Percentiles rank a stretch among this genome's conserved stretches.
Conservation (phyloP, 2,329 filamentous ascomycete genomes). For the Epichloe brachyelytri region DNA sequence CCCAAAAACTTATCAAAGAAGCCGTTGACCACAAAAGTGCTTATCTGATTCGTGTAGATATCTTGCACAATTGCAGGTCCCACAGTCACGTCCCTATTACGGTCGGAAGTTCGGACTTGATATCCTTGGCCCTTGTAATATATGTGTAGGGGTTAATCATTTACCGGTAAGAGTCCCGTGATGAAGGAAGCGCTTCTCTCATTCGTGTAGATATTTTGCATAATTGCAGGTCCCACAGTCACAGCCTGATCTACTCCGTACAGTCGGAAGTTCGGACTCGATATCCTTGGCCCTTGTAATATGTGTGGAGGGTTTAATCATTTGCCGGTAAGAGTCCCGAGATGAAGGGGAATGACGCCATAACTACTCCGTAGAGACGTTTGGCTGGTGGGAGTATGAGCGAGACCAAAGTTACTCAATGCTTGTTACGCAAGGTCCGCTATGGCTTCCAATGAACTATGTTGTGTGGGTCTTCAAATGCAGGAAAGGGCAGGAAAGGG, state of each 20-base stretch:
- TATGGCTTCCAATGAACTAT: not conserved
- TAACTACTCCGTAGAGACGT: constrained; percentile 10
- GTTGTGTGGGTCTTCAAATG: not conserved
- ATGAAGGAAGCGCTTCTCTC: too few relatives aligned
- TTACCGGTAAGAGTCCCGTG: too few relatives aligned
- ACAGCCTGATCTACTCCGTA: constrained; percentile 20
- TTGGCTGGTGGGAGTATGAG: not conserved
- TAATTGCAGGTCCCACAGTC: constrained; percentile 38
- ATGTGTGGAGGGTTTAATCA: constrained; percentile 43
- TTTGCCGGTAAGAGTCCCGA: constrained; percentile 45
- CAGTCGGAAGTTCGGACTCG: constrained; percentile 23
- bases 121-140: too few relatives aligned
- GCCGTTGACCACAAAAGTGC: too few relatives aligned
- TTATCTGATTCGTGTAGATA: too few relatives aligned
- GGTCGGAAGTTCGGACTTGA: too few relatives aligned
- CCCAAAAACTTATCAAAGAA: too few relatives aligned
- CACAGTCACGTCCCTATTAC: too few relatives aligned
- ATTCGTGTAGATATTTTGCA: too few relatives aligned
- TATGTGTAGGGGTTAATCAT: too few relatives aligned
- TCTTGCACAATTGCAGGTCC: constrained; percentile 16
- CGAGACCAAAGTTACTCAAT: not conserved
- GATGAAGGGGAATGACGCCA: constrained; percentile 42
- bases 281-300: constrained; percentile 29
- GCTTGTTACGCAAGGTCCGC: not conserved
- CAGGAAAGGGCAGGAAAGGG: too few relatives aligned